Percentiles rank a stretch among this genome's conserved stretches.
These are phyloP conservation scores for Cladosporium sp. DNA, from an alignment of 2,329 filamentous ascomycete species.

Conservation along the genomic window DNA sequence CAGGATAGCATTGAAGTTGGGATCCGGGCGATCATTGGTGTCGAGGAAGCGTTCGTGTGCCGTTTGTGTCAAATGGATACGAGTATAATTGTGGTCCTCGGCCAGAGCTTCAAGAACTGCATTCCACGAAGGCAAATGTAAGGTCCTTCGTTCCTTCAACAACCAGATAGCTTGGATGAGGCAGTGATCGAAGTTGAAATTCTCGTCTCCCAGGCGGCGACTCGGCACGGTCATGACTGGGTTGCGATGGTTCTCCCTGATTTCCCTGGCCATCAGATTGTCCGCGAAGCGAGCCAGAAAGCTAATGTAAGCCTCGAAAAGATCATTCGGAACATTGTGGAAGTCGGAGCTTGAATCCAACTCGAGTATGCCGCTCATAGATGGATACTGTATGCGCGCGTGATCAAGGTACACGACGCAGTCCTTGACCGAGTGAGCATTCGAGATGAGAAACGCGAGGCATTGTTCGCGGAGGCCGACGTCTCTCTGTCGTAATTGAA, in stretches of 20 bases:
- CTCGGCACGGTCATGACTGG: background rate
- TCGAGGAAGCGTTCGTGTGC: background rate
- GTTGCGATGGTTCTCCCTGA: conserved; percentile 4
- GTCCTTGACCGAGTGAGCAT: conserved; percentile 45
- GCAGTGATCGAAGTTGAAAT: conserved; percentile 12
- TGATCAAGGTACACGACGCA: conserved; percentile 46
- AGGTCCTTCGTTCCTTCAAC: conserved; percentile 18
- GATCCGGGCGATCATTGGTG: background rate
- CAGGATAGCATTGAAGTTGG: conserved; percentile 14
- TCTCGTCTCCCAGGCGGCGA: background rate
- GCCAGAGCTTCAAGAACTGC: conserved; percentile 22
- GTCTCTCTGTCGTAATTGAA: conserved; percentile 50
- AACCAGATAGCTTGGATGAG: conserved; percentile 27
- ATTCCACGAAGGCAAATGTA: conserved; percentile 23
- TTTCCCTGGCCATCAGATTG: conserved; percentile 24
- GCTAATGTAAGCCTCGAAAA: conserved; percentile 50
- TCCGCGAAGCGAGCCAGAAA: conserved; percentile 45
- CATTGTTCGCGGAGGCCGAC: conserved; percentile 47
- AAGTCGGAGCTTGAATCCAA: background rate
- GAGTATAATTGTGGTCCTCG: conserved; percentile 7
- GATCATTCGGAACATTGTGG: conserved; percentile 25
- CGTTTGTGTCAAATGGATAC: background rate
- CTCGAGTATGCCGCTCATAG: conserved; percentile 11
- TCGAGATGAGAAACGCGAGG: conserved; percentile 52
- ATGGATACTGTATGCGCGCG: conserved; percentile 13